These are phyloP conservation scores for Phoenix dactylifera DNA, from an alignment of 176 grass and related monocot genomes.

Conservation along the genomic window DNA sequence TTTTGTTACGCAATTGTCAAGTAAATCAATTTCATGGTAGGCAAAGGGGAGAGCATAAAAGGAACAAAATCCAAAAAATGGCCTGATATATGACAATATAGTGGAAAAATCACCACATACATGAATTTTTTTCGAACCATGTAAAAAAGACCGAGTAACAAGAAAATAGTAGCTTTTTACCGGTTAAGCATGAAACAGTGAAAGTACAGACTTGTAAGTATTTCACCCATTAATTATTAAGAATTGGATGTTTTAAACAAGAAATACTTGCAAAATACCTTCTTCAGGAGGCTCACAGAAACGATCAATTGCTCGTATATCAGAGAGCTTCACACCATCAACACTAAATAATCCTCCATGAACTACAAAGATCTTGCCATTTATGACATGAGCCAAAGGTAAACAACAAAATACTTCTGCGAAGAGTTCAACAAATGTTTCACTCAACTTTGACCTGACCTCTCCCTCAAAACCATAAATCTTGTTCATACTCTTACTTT, in stretches of 20 bases:
- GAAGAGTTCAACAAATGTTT: conserved; percentile 83
- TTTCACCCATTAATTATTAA: too few relatives aligned
- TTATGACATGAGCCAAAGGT: conserved; percentile 89
- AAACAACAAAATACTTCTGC: conserved; percentile 89
- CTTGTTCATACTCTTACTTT: conserved; percentile 98
- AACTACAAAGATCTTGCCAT: conserved; percentile 74
- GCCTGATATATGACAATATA: too few relatives aligned
- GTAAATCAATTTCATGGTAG: too few relatives aligned
- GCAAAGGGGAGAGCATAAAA: too few relatives aligned
- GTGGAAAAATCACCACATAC: too few relatives aligned
- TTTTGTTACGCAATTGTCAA: too few relatives aligned
- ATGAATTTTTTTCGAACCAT: too few relatives aligned
- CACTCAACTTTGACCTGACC: conserved; percentile 70
- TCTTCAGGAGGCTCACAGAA: conserved; percentile 92
- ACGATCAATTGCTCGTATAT: conserved; percentile 82
- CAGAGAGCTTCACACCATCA: conserved; percentile 90
- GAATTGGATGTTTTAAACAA: background rate
- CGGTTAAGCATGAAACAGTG: too few relatives aligned
- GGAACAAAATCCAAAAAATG: too few relatives aligned
- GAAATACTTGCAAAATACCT: conserved; percentile 36
- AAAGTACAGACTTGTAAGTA: too few relatives aligned
- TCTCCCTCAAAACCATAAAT: conserved; percentile 99
- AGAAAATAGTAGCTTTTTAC: too few relatives aligned
- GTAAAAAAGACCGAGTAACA: too few relatives aligned
- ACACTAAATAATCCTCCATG: conserved; percentile 94